phyloP scores from a whole-genome alignment of 192 early-diverging fungal genomes.

The Backusella parvicylindrica region DNA sequence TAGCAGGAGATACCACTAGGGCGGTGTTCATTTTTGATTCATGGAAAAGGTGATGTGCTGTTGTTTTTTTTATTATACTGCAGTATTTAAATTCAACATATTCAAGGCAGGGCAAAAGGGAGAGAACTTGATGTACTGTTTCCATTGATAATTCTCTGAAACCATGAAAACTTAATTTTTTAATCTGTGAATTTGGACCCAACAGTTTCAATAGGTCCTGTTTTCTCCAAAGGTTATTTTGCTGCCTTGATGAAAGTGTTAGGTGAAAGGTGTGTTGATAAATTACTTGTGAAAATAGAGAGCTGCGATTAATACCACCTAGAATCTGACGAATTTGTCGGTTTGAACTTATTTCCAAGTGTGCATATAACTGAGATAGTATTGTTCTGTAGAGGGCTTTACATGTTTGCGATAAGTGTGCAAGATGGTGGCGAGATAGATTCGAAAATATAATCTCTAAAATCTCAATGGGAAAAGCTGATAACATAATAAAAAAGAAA shows the following conservation, averaged over 20 bases:
- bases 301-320: not conserved
- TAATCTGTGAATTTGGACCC: not conserved
- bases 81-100: not conserved
- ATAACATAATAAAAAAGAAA: not conserved
- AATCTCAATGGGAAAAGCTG: not conserved
- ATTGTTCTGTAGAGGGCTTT: not conserved
- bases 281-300: not conserved
- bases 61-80: not conserved
- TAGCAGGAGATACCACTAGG: not conserved
- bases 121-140: not conserved
- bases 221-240: not conserved
- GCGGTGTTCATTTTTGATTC: not conserved
- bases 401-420: not conserved
- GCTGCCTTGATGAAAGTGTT: not conserved
- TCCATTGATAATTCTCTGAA: not conserved
- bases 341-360: not conserved
- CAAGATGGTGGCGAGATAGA: not conserved
- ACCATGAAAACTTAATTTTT: not conserved
- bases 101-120: not conserved
- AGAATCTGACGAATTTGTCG: not conserved
- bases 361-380: not conserved
- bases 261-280: not conserved
- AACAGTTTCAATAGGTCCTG: not conserved
- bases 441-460: not conserved
- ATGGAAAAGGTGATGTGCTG: not conserved